These are phyloP conservation scores for Chaetomiaceae sp. DNA, from an alignment of 2,329 filamentous ascomycete species.

Conservation along the genomic window DNA sequence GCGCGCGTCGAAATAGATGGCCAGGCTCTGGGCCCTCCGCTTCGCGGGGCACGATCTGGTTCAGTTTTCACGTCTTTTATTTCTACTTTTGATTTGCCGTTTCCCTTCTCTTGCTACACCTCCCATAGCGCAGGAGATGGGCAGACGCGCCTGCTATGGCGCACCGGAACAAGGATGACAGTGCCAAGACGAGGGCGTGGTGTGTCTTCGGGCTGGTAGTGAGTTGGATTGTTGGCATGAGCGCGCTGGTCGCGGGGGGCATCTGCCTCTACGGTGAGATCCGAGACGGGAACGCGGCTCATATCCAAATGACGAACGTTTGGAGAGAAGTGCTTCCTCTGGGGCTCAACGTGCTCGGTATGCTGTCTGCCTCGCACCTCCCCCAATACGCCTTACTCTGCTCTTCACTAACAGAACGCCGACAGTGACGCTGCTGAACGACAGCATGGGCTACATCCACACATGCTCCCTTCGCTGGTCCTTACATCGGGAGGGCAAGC, in stretches of 20 bases:
- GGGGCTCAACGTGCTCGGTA: conserved; percentile 32
- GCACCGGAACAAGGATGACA: conserved; percentile 16
- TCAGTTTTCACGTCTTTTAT: background rate
- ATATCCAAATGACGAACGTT: conserved; percentile 12
- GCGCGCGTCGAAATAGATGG: background rate
- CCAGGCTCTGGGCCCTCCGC: conserved; percentile 16
- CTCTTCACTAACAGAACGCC: background rate
- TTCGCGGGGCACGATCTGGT: too few relatives aligned
- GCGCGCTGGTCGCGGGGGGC: conserved; percentile 13
- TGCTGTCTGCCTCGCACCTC: too few relatives aligned
- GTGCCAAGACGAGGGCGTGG: conserved; percentile 11
- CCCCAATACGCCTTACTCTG: too few relatives aligned
- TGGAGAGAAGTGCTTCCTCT: conserved; percentile 23
- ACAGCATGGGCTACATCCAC: conserved; percentile 30
- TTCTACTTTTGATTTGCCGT: background rate
- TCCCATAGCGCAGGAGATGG: background rate
- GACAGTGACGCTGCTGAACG: conserved; percentile 26
- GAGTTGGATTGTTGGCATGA: conserved; percentile 19
- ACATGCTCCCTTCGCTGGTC: conserved; percentile 28
- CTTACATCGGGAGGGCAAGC: conserved; percentile 25
- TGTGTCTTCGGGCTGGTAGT: conserved; percentile 16
- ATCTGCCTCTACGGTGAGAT: conserved; percentile 15
- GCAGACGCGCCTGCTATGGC: conserved; percentile 7
- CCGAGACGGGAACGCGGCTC: conserved; percentile 11
- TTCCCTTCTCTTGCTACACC: background rate